These are phyloP conservation scores for Zasmidium cellare DNA, from an alignment of 2,329 filamentous ascomycete species.

Conservation along the genomic window DNA sequence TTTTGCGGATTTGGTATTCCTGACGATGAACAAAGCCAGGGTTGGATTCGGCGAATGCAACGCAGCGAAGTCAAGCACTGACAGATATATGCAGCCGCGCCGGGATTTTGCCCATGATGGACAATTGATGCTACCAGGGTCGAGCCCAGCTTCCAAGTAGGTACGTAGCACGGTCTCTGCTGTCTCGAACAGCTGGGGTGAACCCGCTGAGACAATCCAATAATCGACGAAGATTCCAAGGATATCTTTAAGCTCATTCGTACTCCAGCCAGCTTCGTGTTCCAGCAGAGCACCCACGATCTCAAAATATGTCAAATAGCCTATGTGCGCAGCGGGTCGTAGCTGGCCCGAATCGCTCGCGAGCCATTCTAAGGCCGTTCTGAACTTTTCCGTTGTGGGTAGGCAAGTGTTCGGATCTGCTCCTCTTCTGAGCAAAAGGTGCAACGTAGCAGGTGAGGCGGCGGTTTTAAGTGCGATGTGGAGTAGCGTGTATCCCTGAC, in stretches of 20 bases:
- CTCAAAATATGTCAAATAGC: background rate
- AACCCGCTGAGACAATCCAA: background rate
- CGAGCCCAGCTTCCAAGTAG: background rate
- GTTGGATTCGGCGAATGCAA: background rate
- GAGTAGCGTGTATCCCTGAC: background rate
- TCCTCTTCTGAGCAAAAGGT: background rate
- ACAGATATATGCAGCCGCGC: background rate
- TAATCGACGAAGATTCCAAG: background rate
- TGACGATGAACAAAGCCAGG: background rate
- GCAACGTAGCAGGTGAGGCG: background rate
- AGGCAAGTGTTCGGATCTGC: background rate
- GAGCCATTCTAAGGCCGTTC: background rate
- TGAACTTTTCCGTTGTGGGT: background rate
- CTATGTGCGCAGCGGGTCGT: too few species aligned
- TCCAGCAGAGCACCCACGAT: background rate
- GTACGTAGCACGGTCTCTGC: background rate
- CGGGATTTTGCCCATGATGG: too few species aligned
- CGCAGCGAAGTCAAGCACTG: background rate
- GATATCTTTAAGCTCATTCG: background rate
- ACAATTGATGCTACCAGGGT: background rate
- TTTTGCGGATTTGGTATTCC: background rate
- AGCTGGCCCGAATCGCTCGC: background rate
- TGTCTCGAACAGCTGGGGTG: background rate
- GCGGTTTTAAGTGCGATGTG: background rate
- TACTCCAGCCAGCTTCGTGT: background rate